Evolutionary conservation across 2,329 filamentous ascomycete genomes (phyloP), one percentile per base, ranked within the genome.

Genomic region (Annulohypoxylon truncatum): DNA sequence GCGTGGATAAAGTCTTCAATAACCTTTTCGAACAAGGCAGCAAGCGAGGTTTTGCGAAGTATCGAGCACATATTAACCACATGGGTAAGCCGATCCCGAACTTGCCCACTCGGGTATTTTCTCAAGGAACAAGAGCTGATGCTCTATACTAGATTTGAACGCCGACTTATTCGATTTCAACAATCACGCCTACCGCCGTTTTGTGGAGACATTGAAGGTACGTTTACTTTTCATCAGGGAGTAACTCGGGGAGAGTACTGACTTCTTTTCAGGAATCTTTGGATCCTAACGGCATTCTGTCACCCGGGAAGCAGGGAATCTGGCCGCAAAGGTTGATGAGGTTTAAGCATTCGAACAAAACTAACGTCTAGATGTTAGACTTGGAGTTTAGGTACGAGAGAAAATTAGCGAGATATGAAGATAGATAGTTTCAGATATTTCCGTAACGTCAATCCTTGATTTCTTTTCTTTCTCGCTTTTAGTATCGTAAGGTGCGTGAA

Each of bases 111-210:
- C 7, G n/a, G 7, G 10, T 20, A 6, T 9, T 38, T 7, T 10
- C 10, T 3, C 18, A 47, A 20, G 12, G 20, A 42, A 42, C 33
- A 29, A 10, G 20, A 40, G 22, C 65, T 51, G 15, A 55, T 46
- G 13, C 55, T 52, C 31, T 22, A n/a, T 40, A n/a, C n/a, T n/a
- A 80, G 78, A 80, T 62, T 63, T 77, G 18, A 77, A 79, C 40
- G 77, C 79, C 8, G 71, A 77, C n/a, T 65, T 79, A 9, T 79
- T 79, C 63, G 75, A 79, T 64, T 80, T 80, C 54, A 81, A 81
- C 53, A 64, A 75, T 20, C 75, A 79, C 38, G 77, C 77, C 0
- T 80, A 80, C 55, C 77, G 77, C 33, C 73, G 78, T n/a, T 79
- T 81, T 56, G 73, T 79, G 0, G 77, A 79, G 52, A 79, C 76